phyloP scores from a whole-genome alignment of 2,329 filamentous ascomycete species.

The Colletotrichum godetiae region DNA sequence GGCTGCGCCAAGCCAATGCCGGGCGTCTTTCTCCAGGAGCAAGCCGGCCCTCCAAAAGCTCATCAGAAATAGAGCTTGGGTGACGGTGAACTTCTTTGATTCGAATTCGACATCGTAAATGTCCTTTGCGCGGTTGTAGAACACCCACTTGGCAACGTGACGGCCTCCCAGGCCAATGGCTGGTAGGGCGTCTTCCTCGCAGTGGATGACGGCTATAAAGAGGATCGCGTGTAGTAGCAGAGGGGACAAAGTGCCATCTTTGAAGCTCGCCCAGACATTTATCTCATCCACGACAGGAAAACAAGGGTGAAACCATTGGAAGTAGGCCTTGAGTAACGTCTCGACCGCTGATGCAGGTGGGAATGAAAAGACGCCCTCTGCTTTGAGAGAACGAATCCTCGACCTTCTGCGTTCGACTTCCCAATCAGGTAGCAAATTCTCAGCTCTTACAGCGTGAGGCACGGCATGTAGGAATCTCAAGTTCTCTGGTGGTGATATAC shows the following conservation, averaged over 20 bases:
- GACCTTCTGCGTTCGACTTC: slow-evolving; percentile 49
- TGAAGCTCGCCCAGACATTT: slow-evolving; percentile 52
- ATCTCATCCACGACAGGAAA: slow-evolving; percentile 63
- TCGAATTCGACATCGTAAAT: slow-evolving; percentile 66
- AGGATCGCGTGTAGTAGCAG: slow-evolving; percentile 64
- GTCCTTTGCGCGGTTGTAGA: slow-evolving; percentile 62
- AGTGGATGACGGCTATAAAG: slow-evolving; percentile 64
- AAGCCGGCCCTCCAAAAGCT: slow-evolving; percentile 66
- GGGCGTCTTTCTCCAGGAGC: slow-evolving; percentile 56
- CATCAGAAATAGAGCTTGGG: slow-evolving; percentile 64
- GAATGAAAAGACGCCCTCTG: slow-evolving; percentile 49
- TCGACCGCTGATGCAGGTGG: slow-evolving; percentile 55
- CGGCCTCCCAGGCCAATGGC: slow-evolving; percentile 59
- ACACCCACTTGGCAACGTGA: slow-evolving; percentile 59
- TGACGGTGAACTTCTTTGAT: slow-evolving; percentile 58
- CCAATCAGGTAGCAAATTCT: slow-evolving; percentile 50
- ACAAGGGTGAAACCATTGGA: slow-evolving; percentile 66
- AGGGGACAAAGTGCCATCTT: slow-evolving; percentile 55
- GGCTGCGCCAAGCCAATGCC: slow-evolving; percentile 62
- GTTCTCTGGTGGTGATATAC: slow-evolving; percentile 39
- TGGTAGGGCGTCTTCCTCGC: slow-evolving; percentile 55
- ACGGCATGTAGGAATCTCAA: slow-evolving; percentile 44
- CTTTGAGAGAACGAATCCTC: neutral
- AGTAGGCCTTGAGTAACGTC: slow-evolving; percentile 61
- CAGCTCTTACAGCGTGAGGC: slow-evolving; percentile 45